Evolutionary conservation across 192 early-diverging fungal genomes (phyloP).

Genomic region (Ambispora gerdemannii): DNA sequence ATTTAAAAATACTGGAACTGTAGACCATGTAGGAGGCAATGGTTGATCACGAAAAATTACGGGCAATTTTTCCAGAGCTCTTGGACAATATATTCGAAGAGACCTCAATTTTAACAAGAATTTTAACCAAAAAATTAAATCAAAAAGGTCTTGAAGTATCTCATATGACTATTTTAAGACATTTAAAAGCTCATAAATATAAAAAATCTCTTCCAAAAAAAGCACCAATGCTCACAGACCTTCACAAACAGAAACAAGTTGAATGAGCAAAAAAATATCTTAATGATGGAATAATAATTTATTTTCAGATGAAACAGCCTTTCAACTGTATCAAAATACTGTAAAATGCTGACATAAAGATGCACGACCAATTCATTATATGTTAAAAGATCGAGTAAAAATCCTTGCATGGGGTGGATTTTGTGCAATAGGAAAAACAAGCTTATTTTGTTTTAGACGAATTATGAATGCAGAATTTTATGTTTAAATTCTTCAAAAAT

Average conservation of each 20-base stretch:
- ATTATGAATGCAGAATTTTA: slow-evolving; percentile 23
- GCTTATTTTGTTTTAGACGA: no score
- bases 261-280: slow-evolving; percentile 14
- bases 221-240: no score
- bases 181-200: no score
- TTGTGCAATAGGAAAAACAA: no score
- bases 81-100: slow-evolving; percentile 18
- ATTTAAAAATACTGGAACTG: no score
- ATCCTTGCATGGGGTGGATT: slow-evolving; percentile 20
- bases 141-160: no score
- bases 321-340: slow-evolving; percentile 3
- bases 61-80: neutral
- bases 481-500: neutral
- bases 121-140: neutral
- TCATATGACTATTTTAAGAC: no score
- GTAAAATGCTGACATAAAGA: slow-evolving; percentile 1
- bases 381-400: slow-evolving; percentile 6
- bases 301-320: slow-evolving; percentile 13
- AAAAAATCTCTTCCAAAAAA: no score
- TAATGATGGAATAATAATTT: no score
- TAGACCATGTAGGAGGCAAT: neutral
- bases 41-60: slow-evolving; percentile 4
- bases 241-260: neutral
- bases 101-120: neutral
- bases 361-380: no score